Conservation (phyloP, 2,329 filamentous ascomycete species). For the Colletotrichum trifolii region DNA sequence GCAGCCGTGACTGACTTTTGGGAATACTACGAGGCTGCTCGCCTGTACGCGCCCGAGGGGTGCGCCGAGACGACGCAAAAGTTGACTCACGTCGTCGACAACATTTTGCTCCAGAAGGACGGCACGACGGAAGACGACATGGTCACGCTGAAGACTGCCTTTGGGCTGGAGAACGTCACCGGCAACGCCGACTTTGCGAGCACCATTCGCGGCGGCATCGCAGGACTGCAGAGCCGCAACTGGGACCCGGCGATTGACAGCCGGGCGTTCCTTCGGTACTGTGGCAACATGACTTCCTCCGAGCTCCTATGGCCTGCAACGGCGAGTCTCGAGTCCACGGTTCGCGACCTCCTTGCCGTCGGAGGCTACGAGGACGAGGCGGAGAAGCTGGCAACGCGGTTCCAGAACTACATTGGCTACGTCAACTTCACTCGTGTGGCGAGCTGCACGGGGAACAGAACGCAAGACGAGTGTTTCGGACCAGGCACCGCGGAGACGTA, state of each 20-base stretch:
- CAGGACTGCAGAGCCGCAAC: conserved; percentile 58
- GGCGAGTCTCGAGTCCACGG: conserved; percentile 47
- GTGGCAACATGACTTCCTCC: conserved; percentile 56
- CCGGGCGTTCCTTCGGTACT: conserved; percentile 58
- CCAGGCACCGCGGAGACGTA: conserved; percentile 33
- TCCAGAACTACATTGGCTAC: conserved; percentile 66
- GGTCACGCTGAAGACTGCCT: conserved; percentile 55
- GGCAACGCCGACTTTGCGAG: conserved; percentile 60
- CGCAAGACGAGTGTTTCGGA: conserved; percentile 29
- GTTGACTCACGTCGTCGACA: conserved; percentile 62
- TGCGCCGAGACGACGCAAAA: conserved; percentile 75
- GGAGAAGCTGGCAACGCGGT: conserved; percentile 50
- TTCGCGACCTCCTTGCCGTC: conserved; percentile 52
- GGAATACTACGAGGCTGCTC: conserved; percentile 65
- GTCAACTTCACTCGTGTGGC: conserved; percentile 43
- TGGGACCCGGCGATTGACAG: conserved; percentile 63
- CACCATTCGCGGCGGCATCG: conserved; percentile 54
- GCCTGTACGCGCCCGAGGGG: conserved; percentile 61
- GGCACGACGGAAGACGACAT: conserved; percentile 13
- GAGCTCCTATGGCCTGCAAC: conserved; percentile 55
- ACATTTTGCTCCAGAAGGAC: conserved; percentile 56
- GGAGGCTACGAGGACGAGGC: conserved; percentile 46
- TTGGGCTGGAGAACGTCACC: conserved; percentile 58
- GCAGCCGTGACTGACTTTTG: conserved; percentile 83
- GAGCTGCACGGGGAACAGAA: neutral